Conservation (phyloP, 768 basidiomycete genomes). For the Solioccasus polychromus region DNA sequence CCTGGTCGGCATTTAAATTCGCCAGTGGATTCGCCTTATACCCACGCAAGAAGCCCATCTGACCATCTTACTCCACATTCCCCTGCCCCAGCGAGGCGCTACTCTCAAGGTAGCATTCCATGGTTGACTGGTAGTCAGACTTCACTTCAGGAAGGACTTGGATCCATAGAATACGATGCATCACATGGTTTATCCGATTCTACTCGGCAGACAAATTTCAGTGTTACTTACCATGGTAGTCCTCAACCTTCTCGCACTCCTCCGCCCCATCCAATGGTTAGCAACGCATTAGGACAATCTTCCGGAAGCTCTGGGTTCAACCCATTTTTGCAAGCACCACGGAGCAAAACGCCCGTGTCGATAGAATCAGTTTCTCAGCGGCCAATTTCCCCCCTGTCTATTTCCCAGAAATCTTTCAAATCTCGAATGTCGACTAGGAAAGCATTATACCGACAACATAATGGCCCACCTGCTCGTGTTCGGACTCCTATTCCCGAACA, state of each 20-base stretch:
- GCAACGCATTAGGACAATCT: no score
- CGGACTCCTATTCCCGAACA: slow-evolving; percentile 7
- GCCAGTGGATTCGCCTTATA: background rate
- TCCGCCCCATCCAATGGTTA: background rate
- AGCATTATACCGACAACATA: slow-evolving; percentile 20
- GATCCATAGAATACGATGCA: no score
- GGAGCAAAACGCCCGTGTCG: background rate
- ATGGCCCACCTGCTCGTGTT: slow-evolving; percentile 10
- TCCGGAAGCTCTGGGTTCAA: no score
- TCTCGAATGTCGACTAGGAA: slow-evolving; percentile 19
- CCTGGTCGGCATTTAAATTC: background rate
- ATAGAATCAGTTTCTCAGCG: slow-evolving; percentile 12
- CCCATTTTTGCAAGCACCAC: background rate
- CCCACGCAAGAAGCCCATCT: slow-evolving; percentile 3
- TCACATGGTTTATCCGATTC: no score
- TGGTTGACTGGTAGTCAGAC: background rate
- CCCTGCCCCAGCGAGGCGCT: no score
- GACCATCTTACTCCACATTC: background rate
- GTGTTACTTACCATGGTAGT: no score
- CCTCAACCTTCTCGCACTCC: no score
- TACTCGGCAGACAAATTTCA: no score
- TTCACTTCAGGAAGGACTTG: no score
- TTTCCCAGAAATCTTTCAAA: slow-evolving; percentile 11
- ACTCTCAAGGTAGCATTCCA: background rate
- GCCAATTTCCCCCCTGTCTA: slow-evolving; percentile 16